These are phyloP conservation scores for Candida qinlingensis DNA, from an alignment of 805 yeast genomes.

Conservation along the genomic window DNA sequence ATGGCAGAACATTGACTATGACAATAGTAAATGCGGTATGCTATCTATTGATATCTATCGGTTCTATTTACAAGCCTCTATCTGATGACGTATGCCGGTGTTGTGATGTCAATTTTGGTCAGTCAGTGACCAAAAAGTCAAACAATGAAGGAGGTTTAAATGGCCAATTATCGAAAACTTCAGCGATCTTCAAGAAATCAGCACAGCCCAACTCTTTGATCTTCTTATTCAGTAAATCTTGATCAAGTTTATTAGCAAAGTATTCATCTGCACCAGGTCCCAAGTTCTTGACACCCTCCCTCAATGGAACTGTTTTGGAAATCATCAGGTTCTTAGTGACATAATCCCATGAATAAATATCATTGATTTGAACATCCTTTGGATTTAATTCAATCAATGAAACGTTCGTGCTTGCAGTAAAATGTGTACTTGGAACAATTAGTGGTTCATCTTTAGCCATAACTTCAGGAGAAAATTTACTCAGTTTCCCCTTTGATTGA, in stretches of 20 bases:
- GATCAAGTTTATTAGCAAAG: constrained; percentile 30
- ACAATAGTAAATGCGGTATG: background rate
- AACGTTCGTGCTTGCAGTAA: constrained; percentile 22
- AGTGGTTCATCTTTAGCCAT: constrained; percentile 26
- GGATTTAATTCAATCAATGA: constrained; percentile 54
- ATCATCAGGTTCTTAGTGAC: constrained; percentile 59
- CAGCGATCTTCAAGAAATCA: constrained; percentile 49
- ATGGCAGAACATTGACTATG: too few species aligned
- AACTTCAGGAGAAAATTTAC: constrained; percentile 16
- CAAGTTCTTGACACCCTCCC: constrained; percentile 44
- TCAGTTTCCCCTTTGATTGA: constrained; percentile 22
- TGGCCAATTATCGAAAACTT: constrained; percentile 69
- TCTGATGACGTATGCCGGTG: background rate
- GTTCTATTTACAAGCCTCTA: background rate
- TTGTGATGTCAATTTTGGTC: background rate
- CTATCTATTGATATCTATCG: too few species aligned
- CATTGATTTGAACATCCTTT: constrained; percentile 33
- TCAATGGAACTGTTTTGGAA: constrained; percentile 38
- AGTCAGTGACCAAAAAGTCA: constrained; percentile 29
- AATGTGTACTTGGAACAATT: constrained; percentile 24
- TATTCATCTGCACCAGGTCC: constrained; percentile 81
- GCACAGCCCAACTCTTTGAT: constrained; percentile 46
- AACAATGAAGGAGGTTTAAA: constrained; percentile 59
- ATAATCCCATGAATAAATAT: constrained; percentile 58
- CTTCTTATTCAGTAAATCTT: constrained; percentile 36